Percentiles rank a stretch among this genome's conserved stretches.
phyloP scores from a whole-genome alignment of 352 stramenopile genomes.

The Pythium angustatum region DNA sequence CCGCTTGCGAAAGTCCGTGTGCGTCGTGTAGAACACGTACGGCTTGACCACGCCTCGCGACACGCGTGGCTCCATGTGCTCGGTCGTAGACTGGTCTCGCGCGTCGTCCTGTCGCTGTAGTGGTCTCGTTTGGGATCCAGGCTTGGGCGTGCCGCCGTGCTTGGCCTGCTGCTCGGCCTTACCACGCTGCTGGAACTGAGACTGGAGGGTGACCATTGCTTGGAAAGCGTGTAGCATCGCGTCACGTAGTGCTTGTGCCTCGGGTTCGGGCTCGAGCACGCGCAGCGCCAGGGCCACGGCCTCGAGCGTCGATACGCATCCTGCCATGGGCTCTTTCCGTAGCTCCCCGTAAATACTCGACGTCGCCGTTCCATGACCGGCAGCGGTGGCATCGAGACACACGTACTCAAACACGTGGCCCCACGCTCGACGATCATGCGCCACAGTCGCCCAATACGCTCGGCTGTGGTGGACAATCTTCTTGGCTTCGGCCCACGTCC shows the following conservation, averaged over 20 bases:
- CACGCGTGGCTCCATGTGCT: background rate
- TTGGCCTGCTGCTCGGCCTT: slow-evolving; percentile 20
- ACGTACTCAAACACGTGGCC: slow-evolving; percentile 48
- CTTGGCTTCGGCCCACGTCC: slow-evolving; percentile 84
- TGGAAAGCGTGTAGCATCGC: slow-evolving; percentile 50
- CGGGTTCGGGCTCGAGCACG: slow-evolving; percentile 38
- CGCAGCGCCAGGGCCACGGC: slow-evolving; percentile 53
- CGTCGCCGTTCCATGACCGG: background rate
- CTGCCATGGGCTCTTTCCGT: slow-evolving; percentile 67
- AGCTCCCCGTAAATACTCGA: slow-evolving; percentile 70
- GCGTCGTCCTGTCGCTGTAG: slow-evolving; percentile 26
- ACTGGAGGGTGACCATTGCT: slow-evolving; percentile 62
- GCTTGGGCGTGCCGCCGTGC: slow-evolving; percentile 25
- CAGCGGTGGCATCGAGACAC: slow-evolving; percentile 34
- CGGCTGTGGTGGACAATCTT: slow-evolving; percentile 63
- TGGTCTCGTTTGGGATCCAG: background rate
- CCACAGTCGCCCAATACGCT: slow-evolving; percentile 40
- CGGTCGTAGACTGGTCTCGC: no score
- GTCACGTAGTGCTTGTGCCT: slow-evolving; percentile 14
- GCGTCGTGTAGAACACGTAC: slow-evolving; percentile 64
- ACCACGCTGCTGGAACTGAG: slow-evolving; percentile 34
- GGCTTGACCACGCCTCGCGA: slow-evolving; percentile 26
- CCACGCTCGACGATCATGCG: slow-evolving; percentile 24
- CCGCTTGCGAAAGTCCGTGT: slow-evolving; percentile 57
- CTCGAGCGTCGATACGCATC: slow-evolving; percentile 76